A percentile compares a stretch with the other conserved stretches of the same genome.
Evolutionary conservation across 176 grass and related monocot species (phyloP).

Genomic region (Triticum timopheevii): DNA sequence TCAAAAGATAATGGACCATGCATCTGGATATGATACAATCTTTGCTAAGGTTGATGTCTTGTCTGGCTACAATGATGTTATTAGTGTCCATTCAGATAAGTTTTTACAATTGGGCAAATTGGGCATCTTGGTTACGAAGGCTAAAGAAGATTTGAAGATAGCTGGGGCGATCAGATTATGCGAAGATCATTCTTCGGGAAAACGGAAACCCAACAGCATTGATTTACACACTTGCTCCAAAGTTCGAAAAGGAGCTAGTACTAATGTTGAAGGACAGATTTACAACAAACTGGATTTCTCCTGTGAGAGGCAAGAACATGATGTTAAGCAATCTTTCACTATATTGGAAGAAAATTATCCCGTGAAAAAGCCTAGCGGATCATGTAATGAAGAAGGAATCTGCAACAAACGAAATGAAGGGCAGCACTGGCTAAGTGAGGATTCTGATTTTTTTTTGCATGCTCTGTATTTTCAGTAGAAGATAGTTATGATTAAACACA

Average conservation of each 20-base stretch:
- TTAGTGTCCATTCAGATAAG: not conserved
- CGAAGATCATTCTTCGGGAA: slow-evolving; percentile 7
- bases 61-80: not conserved
- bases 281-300: slow-evolving; percentile 19
- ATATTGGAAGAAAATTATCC: not conserved
- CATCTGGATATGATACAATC: not conserved
- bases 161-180: not conserved
- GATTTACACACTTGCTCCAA: not conserved
- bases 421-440: slow-evolving; percentile 37
- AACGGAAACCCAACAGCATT: not conserved
- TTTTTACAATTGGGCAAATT: not conserved
- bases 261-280: not conserved
- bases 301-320: not conserved
- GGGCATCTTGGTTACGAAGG: not conserved
- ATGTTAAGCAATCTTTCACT: not conserved
- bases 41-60: not conserved
- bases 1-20: not conserved
- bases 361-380: not conserved
- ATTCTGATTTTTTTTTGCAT: not conserved
- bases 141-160: not conserved
- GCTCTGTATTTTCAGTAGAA: not conserved
- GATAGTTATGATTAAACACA: not conserved
- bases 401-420: slow-evolving; percentile 19
- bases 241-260: not conserved
- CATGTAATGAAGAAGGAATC: slow-evolving; percentile 20